Evolutionary conservation across 257 asterid species (phyloP).

Genomic region (Mitragyna speciosa): DNA sequence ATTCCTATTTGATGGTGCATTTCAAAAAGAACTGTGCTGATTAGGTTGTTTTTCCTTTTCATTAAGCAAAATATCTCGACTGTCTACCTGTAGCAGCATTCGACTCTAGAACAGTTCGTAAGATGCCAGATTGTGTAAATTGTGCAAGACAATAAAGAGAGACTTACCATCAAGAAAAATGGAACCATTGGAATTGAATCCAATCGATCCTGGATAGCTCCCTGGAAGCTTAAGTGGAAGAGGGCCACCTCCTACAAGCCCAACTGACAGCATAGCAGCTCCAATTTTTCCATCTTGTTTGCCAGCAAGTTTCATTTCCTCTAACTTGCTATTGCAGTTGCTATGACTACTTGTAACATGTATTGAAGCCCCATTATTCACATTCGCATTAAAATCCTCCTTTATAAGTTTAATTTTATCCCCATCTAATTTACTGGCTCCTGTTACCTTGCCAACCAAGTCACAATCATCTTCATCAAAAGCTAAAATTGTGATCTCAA

Average conservation of each 20-base stretch:
- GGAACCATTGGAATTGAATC: slow-evolving; percentile 77
- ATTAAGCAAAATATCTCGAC: slow-evolving; percentile 7
- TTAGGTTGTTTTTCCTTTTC: slow-evolving; percentile 8
- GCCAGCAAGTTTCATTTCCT: slow-evolving; percentile 32
- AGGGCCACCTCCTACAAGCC: slow-evolving; percentile 55
- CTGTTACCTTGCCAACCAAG: slow-evolving; percentile 20
- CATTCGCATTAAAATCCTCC: slow-evolving; percentile 55
- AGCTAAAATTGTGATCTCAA: slow-evolving; percentile 63
- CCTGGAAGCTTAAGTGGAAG: slow-evolving; percentile 65
- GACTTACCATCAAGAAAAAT: slow-evolving; percentile 70
- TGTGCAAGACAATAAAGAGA: not conserved
- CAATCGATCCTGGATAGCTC: slow-evolving; percentile 64
- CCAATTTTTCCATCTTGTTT: slow-evolving; percentile 32
- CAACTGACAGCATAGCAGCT: slow-evolving; percentile 40
- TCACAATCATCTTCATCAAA: slow-evolving; percentile 15
- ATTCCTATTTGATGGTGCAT: slow-evolving; percentile 11
- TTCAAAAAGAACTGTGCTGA: slow-evolving; percentile 12
- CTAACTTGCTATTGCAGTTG: slow-evolving; percentile 34
- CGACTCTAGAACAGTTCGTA: slow-evolving; percentile 20
- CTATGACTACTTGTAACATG: slow-evolving; percentile 35
- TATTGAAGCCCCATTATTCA: slow-evolving; percentile 27
- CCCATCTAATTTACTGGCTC: slow-evolving; percentile 45
- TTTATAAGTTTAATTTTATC: slow-evolving; percentile 66
- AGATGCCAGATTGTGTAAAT: slow-evolving; percentile 12
- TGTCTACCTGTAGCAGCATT: slow-evolving; percentile 2